Conservation (phyloP, 2,329 filamentous ascomycete species). For the Didymella lethalis region DNA sequence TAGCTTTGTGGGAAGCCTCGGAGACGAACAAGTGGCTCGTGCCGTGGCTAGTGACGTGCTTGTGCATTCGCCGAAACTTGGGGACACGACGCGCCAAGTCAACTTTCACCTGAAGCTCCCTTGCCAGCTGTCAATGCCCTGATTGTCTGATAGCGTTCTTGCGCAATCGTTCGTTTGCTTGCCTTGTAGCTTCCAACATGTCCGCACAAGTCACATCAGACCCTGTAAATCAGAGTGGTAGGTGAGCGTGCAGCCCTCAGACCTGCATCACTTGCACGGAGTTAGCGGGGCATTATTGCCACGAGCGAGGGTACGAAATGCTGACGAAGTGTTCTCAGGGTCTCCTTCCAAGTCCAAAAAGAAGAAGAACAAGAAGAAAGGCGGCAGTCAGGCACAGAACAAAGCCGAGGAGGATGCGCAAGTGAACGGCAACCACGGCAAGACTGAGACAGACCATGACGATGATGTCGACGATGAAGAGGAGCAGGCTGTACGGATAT, state of each 20-base stretch:
- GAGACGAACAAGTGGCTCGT: constrained; percentile 24
- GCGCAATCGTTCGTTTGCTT: constrained; percentile 4
- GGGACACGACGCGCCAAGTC: constrained; percentile 51
- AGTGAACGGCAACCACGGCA: constrained; percentile 38
- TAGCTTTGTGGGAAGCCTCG: constrained; percentile 1
- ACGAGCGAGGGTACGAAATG: not conserved
- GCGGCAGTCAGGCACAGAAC: constrained; percentile 24
- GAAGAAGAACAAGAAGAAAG: constrained; percentile 54
- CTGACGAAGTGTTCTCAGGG: constrained; percentile 36
- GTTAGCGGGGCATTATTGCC: constrained; percentile 3
- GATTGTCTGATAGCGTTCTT: constrained; percentile 19
- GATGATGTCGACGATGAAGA: constrained; percentile 43
- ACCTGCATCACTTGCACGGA: constrained; percentile 18
- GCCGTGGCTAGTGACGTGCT: constrained; percentile 39
- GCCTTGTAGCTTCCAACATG: constrained; percentile 31
- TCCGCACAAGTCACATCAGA: constrained; percentile 39
- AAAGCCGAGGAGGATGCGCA: constrained; percentile 39
- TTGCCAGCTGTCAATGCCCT: constrained; percentile 26
- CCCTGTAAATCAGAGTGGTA: constrained; percentile 47
- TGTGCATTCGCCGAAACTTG: constrained; percentile 36
- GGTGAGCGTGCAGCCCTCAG: constrained; percentile 40
- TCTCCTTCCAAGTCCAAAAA: constrained; percentile 49
- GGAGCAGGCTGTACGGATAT: constrained; percentile 45
- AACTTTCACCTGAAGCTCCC: constrained; percentile 38
- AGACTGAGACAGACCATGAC: constrained; percentile 38